Percentiles rank a stretch among this genome's conserved stretches.
Evolutionary conservation across 2,329 filamentous ascomycete genomes (phyloP).

Genomic region (Pyricularia pennisetigena): DNA sequence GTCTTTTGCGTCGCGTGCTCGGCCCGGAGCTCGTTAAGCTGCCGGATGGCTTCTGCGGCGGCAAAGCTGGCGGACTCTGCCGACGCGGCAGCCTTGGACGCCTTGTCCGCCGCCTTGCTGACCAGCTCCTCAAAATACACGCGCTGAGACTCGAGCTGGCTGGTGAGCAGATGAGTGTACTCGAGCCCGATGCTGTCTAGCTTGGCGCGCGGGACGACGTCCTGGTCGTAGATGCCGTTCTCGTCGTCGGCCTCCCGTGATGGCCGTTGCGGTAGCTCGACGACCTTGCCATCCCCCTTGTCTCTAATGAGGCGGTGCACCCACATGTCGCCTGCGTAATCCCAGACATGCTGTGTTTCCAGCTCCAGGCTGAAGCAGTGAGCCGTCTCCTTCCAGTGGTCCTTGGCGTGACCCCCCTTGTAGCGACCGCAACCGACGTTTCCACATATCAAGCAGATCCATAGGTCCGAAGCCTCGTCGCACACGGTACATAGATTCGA

Average conservation of each 20-base stretch:
- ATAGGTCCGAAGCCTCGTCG: conserved; percentile 71
- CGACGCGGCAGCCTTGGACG: conserved; percentile 57
- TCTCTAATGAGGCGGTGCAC: conserved; percentile 92
- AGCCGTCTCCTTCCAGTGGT: conserved; percentile 80
- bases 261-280: conserved; percentile 62
- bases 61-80: conserved; percentile 51
- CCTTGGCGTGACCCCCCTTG: conserved; percentile 85
- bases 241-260: neutral
- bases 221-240: conserved; percentile 26
- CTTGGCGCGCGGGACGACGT: conserved; percentile 61
- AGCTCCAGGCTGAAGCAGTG: conserved; percentile 93
- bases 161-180: conserved; percentile 88
- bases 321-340: conserved; percentile 92
- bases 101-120: conserved; percentile 82
- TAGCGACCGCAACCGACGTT: conserved; percentile 91
- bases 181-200: conserved; percentile 76
- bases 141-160: conserved; percentile 85
- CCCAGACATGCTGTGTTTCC: conserved; percentile 92
- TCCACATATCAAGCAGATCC: conserved; percentile 92
- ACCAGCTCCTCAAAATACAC: conserved; percentile 92
- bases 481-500: conserved; percentile 75
- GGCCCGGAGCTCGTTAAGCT: conserved; percentile 41
- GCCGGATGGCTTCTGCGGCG: conserved; percentile 36
- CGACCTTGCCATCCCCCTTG: conserved; percentile 84
- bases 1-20: conserved; percentile 40